Conservation (phyloP, 2,329 filamentous ascomycete genomes). For the Ampelomyces quisqualis region DNA sequence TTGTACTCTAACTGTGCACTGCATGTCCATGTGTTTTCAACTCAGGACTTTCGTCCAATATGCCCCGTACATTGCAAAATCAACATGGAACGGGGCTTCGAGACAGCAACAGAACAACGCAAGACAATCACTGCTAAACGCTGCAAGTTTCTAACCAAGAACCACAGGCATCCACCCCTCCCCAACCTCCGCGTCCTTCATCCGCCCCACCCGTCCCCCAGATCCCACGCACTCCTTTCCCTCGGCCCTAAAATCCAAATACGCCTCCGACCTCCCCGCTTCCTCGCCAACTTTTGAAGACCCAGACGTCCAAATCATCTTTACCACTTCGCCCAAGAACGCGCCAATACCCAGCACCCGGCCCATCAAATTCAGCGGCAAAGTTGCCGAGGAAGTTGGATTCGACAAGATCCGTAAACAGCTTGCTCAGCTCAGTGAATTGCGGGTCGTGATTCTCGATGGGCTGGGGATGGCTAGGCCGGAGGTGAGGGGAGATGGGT, state of each 20-base stretch:
- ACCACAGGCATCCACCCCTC: conserved; percentile 60
- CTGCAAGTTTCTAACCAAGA: conserved; percentile 14
- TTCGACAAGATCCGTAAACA: conserved; percentile 88
- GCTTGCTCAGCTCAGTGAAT: conserved; percentile 73
- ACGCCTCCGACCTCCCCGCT: conserved; percentile 59
- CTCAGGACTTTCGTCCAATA: not conserved
- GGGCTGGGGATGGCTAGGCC: conserved; percentile 61
- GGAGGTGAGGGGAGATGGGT: conserved; percentile 24
- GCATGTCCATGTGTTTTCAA: not conserved
- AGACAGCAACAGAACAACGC: too few species aligned
- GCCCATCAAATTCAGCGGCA: conserved; percentile 70
- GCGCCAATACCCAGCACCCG: conserved; percentile 38
- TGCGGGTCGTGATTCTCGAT: conserved; percentile 81
- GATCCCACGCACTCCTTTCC: conserved; percentile 74
- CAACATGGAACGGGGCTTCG: too few species aligned
- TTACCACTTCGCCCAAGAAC: conserved; percentile 25
- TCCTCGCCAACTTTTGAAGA: conserved; percentile 35
- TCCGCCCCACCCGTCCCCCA: conserved; percentile 71
- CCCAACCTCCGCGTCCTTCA: conserved; percentile 78
- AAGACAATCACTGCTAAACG: too few species aligned
- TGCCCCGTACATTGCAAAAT: too few species aligned
- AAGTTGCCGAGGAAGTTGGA: conserved; percentile 88
- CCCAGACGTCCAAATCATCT: conserved; percentile 33
- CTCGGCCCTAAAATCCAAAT: conserved; percentile 78
- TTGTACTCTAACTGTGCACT: not conserved